Evolutionary conservation across 768 basidiomycete species (phyloP).

Genomic region (Lactarius psammicola): DNA sequence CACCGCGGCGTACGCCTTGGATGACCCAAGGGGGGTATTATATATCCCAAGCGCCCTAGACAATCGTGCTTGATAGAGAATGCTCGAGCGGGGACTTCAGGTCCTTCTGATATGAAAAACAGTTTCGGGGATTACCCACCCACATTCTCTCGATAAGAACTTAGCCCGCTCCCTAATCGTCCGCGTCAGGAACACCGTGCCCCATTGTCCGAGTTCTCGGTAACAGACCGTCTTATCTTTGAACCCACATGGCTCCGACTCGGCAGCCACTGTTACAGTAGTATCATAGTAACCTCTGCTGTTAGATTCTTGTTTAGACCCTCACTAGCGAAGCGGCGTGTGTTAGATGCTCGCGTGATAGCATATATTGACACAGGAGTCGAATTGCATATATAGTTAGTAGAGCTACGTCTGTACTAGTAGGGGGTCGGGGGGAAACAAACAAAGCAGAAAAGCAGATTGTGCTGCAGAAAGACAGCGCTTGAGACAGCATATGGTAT

Average conservation of each 20-base stretch:
- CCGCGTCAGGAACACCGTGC: background rate
- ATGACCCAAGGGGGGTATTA: background rate
- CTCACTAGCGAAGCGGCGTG: background rate
- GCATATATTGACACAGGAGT: background rate
- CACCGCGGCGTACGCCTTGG: background rate
- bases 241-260: background rate
- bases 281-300: background rate
- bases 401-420: background rate
- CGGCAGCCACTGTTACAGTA: background rate
- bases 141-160: background rate
- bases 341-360: background rate
- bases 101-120: background rate
- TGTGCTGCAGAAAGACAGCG: background rate
- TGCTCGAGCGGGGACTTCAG: background rate
- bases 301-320: background rate
- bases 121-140: background rate
- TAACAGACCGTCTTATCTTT: background rate
- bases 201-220: background rate
- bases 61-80: background rate
- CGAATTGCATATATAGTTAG: background rate
- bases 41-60: background rate
- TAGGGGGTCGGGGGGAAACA: background rate
- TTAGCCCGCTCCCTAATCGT: background rate
- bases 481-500: background rate
- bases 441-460: conserved; percentile 1